Evolutionary conservation across 1,284 basidiomycete genomes (phyloP), one percentile per base, ranked within the genome.

Genomic region (Malassezia equina): DNA sequence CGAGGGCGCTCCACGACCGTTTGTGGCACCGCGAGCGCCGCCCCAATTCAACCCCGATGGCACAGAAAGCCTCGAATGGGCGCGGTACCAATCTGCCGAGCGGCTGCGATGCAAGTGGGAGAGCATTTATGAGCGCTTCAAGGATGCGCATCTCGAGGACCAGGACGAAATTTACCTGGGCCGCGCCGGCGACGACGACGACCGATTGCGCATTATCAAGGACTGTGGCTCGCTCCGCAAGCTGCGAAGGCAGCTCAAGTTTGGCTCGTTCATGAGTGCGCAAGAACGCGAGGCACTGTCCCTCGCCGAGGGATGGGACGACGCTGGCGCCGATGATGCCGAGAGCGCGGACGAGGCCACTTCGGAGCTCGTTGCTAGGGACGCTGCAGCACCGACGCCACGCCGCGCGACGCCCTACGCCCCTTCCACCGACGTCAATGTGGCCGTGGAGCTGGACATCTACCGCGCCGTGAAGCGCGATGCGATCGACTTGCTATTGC

Each of bases 161-260:
- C 69, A 73, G 48, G 68, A 71, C 48, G 70, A 73, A 54, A 66
- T 73, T n/a, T 63, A 67, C 33, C 62, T 71, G n/a, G 67, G 69
- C 13, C 57, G 62, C n/a, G 24, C 41, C 31, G 36, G 33, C 13
- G 48, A 51, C 29, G 43, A 57, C 1, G 60, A 64, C 27, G 62
- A 68, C 25, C 55, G 60, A 24, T 56, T 66, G 15, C 58, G 62
- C 11, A 45, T 72, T 12, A 55, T 73, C 48, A 62, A 62, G 24
- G 69, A 73, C 49, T 49, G 69, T 15, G 70, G 70, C 15, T 63
- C 57, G 23, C 39, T 73, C 28, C 53, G 67, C 6, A 53, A 55
- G 28, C 48, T 73, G 15, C 24, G 47, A 12, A 47, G 60, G 25
- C 60, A 53, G 31, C 53, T 69, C 50, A 51, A 60, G 24, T 67